Evolutionary conservation across 257 asterid genomes (phyloP), one percentile per base, ranked within the genome.

Genomic region (Jasminum sambac): DNA sequence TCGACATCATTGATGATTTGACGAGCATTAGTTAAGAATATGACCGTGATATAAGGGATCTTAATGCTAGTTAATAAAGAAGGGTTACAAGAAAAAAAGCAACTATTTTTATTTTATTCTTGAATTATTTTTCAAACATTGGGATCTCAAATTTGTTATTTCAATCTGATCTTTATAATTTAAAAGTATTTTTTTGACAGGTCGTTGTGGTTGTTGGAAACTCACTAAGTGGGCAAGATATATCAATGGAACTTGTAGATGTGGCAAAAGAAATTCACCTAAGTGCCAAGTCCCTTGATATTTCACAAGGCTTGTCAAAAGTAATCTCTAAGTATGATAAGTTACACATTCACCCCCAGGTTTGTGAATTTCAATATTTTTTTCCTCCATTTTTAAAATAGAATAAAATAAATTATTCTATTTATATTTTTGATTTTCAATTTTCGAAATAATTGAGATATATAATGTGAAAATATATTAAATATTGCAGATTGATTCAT

Each of bases 201-300:
- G 96, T 92, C 36, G 96, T 92, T 63, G 89, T 90, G 84, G 95
- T 88, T 26, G 89, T 92, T 74, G 98, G 98, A 63, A 92, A 74
- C 70, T 90, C 98, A 40, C 68, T 74, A 9, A 92, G 98, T 83
- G 98, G 96, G 24, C 96, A 87, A 66, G 98, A 92, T 74, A 90
- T 92, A 72, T 84, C 96, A 34, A 79, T 87, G 82, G 98, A 88
- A 80, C 91, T 92, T 77, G 95, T 84, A 58, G 75, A 81, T 63
- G 82, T 84, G 70, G 96, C 98, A 72, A 92, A 83, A 78, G 95
- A 88, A 71, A 72, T 92, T 36, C 87, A 90, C 79, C 74, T 92
- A 44, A 92, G 96, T 68, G 74, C 84, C 64, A 90, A 74, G 76
- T 74, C 85, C 46, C 80, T 57, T 61, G 60, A 77, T 8, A 77